phyloP scores from a whole-genome alignment of 1,284 basidiomycete species.

The Moesziomyces antarcticus region DNA sequence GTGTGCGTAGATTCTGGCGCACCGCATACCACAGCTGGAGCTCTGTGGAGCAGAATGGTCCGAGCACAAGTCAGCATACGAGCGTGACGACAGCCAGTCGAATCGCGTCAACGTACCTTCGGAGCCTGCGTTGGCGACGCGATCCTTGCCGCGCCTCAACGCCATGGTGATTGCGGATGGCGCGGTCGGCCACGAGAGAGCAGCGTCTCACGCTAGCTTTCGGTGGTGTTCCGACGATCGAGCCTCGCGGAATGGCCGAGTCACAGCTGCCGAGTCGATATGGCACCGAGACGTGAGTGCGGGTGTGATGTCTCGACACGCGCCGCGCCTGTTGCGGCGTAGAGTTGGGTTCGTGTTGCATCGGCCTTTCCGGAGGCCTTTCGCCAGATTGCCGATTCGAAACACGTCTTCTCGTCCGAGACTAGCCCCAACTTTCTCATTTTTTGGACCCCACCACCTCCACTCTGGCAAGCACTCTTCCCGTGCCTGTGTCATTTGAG shows the following conservation, averaged over 20 bases:
- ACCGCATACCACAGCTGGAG: slow-evolving; percentile 64
- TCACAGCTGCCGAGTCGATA: not conserved
- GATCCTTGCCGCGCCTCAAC: slow-evolving; percentile 41
- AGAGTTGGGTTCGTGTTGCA: not conserved
- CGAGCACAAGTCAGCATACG: no score
- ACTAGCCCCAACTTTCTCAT: not conserved
- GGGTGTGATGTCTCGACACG: not conserved
- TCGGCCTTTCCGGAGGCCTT: not conserved
- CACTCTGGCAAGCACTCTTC: not conserved
- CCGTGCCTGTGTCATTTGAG: no score
- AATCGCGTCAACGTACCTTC: slow-evolving; percentile 25
- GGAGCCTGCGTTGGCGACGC: slow-evolving; percentile 40
- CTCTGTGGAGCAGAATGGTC: slow-evolving; percentile 17
- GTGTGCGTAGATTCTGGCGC: slow-evolving; percentile 50
- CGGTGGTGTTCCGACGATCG: slow-evolving; percentile 2
- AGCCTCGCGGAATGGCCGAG: not conserved
- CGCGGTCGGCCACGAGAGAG: not conserved
- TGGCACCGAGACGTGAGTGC: not conserved
- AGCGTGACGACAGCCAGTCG: not conserved
- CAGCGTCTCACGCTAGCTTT: not conserved
- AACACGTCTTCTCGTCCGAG: not conserved
- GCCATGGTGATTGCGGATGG: slow-evolving; percentile 16
- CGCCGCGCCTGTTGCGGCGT: not conserved
- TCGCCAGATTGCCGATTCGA: not conserved
- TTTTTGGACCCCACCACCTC: not conserved